Conservation (phyloP, 2,329 filamentous ascomycete species). For the Colletotrichum spinosum region DNA sequence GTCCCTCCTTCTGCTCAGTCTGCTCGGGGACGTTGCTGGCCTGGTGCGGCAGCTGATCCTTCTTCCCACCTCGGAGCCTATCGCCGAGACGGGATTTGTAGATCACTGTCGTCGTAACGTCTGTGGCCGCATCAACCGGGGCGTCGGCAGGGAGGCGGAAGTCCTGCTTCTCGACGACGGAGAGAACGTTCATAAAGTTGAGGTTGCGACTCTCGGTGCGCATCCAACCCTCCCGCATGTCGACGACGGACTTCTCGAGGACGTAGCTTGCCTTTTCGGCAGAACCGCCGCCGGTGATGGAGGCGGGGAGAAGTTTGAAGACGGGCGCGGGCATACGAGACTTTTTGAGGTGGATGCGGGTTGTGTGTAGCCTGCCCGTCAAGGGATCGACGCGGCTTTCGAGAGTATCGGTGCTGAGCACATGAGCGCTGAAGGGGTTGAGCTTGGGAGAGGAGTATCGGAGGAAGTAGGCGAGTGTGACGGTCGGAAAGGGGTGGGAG, state of each 20-base stretch:
- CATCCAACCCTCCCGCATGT: constrained; percentile 86
- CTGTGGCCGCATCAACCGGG: constrained; percentile 59
- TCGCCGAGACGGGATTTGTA: constrained; percentile 80
- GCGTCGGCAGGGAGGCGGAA: constrained; percentile 64
- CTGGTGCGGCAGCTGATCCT: constrained; percentile 55
- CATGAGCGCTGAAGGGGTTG: constrained; percentile 86
- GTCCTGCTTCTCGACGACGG: constrained; percentile 80
- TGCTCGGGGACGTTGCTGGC: constrained; percentile 52
- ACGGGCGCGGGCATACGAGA: constrained; percentile 81
- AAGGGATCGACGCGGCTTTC: constrained; percentile 76
- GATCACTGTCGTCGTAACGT: constrained; percentile 79
- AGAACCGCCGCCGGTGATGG: constrained; percentile 70
- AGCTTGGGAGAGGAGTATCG: constrained; percentile 78
- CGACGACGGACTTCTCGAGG: constrained; percentile 82
- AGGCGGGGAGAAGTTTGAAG: constrained; percentile 79
- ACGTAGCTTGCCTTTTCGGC: constrained; percentile 82
- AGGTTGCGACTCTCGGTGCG: constrained; percentile 83
- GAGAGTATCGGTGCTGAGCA: constrained; percentile 86
- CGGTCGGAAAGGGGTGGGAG: constrained; percentile 84
- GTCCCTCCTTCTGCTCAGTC: constrained; percentile 50
- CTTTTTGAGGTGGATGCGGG: constrained; percentile 84
- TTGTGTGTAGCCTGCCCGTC: constrained; percentile 82
- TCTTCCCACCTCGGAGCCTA: constrained; percentile 65
- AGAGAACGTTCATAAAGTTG: constrained; percentile 84
- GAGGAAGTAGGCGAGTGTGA: constrained; percentile 90